These are phyloP conservation scores for Dalechampia spathulata DNA, from an alignment of 441 rosid genomes.

Conservation along the genomic window DNA sequence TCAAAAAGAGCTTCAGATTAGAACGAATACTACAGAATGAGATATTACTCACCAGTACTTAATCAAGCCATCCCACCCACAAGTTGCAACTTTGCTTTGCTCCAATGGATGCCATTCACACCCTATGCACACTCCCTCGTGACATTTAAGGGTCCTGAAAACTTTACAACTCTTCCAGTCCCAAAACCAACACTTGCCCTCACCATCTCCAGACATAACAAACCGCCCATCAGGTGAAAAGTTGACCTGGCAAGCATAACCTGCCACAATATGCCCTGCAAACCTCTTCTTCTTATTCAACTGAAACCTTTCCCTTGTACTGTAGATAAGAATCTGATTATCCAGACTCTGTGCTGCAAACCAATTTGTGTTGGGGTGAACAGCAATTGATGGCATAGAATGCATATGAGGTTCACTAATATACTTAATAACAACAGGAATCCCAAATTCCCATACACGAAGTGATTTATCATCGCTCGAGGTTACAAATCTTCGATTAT, in stretches of 20 bases:
- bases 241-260: slow-evolving; percentile 98
- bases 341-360: slow-evolving; percentile 98
- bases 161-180: slow-evolving; percentile 99
- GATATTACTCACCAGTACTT: slow-evolving; percentile 81
- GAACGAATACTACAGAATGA: neutral
- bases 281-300: slow-evolving; percentile 96
- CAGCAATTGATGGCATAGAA: slow-evolving; percentile 92
- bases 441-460: slow-evolving; percentile 98
- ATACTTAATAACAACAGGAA: slow-evolving; percentile 97
- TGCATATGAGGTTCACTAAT: slow-evolving; percentile 99
- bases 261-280: slow-evolving; percentile 90
- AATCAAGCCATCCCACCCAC: slow-evolving; percentile 99
- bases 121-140: slow-evolving; percentile 89
- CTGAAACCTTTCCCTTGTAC: slow-evolving; percentile 95
- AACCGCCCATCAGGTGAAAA: slow-evolving; percentile 99
- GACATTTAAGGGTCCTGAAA: slow-evolving; percentile 86
- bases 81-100: slow-evolving; percentile 99
- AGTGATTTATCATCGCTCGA: slow-evolving; percentile 99
- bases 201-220: slow-evolving; percentile 99
- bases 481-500: slow-evolving; percentile 92
- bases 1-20: neutral
- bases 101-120: slow-evolving; percentile 96
- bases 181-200: slow-evolving; percentile 99
- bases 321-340: slow-evolving; percentile 90
- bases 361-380: slow-evolving; percentile 93